Conservation (phyloP, 345 rosid species). For the Syzygium aqueum region DNA sequence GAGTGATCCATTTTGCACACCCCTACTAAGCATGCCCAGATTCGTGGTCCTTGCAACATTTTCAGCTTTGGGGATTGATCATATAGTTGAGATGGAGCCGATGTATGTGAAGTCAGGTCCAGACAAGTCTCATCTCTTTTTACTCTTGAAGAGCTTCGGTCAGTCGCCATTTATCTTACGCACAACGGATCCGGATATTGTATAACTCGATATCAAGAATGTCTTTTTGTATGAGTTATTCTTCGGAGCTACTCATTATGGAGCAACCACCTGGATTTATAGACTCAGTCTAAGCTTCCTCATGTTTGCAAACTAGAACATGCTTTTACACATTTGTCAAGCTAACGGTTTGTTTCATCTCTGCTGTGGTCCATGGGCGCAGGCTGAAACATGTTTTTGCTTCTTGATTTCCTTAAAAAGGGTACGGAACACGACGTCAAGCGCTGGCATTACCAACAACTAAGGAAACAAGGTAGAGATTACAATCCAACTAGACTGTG, state of each 20-base stretch:
- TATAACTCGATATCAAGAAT: neutral
- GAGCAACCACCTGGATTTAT: neutral
- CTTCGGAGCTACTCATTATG: neutral
- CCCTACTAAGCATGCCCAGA: neutral
- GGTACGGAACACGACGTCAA: neutral
- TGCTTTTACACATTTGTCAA: neutral
- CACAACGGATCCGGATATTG: neutral
- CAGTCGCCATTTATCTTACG: neutral
- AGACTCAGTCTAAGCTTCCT: neutral
- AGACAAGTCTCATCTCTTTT: neutral
- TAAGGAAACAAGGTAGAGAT: neutral
- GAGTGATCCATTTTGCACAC: no score
- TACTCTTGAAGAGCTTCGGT: neutral
- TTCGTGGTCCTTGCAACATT: neutral
- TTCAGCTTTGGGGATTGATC: neutral
- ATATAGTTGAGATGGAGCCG: neutral
- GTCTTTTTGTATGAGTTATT: neutral
- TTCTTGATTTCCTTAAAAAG: neutral
- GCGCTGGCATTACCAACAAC: neutral
- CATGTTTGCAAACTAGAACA: neutral
- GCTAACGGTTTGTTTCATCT: neutral
- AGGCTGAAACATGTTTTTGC: neutral
- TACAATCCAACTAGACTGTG: neutral
- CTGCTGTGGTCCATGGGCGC: neutral
- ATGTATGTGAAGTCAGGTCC: neutral